Evolutionary conservation across 2,329 filamentous ascomycete genomes (phyloP), one percentile per base, ranked within the genome.

Genomic region (Endocalyx cinctus): DNA sequence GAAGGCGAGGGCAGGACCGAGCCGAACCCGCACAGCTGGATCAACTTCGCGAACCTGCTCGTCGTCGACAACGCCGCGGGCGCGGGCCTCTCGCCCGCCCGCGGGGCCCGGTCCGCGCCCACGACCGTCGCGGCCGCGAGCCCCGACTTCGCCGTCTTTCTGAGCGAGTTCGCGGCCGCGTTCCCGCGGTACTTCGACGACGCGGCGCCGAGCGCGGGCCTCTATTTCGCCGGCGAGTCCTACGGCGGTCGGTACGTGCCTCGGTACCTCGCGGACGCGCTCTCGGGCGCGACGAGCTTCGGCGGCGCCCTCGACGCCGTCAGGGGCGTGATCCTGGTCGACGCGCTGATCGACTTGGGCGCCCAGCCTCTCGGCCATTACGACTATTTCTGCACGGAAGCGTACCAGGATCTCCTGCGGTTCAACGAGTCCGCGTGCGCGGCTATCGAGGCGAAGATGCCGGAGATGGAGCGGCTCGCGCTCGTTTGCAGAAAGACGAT

Each of bases 141-240:
- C 16, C 23, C 29, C 2, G 36, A 39, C 14, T 39, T 39, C 16
- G 20, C 19, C 11, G 19, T 32, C 11, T 39, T 39, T 25, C 17
- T 39, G 4, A 12, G 23, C 3, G 25, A 31, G 23, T 39, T 39
- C 15, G 19, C 28, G 13, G 25, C 22, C 10, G 20, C 23, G 8
- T 39, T 39, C 14, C 36, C 36, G 6, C 23, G 29, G 33, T 39
- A 39, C 19, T 39, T 39, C 11, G n/a, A n/a, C n/a, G n/a, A n/a
- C n/a, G n/a, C n/a, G n/a, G n/a, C n/a, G n/a, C n/a, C n/a, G n/a
- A 6, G 14, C 5, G 13, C n/a, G 10, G 36, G 29, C 16, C 32
- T 39, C 23, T 39, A 39, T 10, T 27, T 39, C 7, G 33, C 36
- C 4, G 36, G 31, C 2, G 36, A 39, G 13, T 39, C 36, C 14